Base-by-base conservation (phyloP, 176 grass and related monocot species). In the Cocos nucifera region DNA sequence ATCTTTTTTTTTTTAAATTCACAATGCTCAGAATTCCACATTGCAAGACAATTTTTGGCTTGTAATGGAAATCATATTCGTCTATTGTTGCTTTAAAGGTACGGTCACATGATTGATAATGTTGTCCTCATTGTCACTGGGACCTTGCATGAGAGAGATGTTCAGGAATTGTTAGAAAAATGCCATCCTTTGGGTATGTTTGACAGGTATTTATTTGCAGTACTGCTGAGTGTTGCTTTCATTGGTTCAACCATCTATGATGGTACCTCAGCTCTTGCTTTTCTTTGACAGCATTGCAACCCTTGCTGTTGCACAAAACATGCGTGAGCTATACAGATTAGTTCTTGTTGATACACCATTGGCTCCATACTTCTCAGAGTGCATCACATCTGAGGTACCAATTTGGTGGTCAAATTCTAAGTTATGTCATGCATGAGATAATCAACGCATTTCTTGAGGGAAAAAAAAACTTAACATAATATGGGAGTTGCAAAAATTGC, bases 141-240 rank as follows among this genome's bases (percentile, higher is more conserved):
- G n/a, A 86, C 93, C 49, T 83, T 98, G 67, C 93, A 98, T 65
- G 93, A 98, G 82, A 89, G 93, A 86, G 87, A 98, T 69, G 93
- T 92, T 68, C 89, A 92, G 26, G 93, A 98, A 60, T 70, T 92
- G 51, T 73, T 98, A 69, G 93, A 92, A 80, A 98, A 98, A 83
- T 98, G 87, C 52, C 93, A 98, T 57, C 93, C 88, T 55, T 79
- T 98, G 75, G 93, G 93, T 69, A 98, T 98, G 93, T 98, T 98
- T 89, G 93, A 92, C 71, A 98, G 93, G 93, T 98, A 92, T 58
- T 61, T 18, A 58, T 54, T 3, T 66, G 51, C 26, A 35, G 9
- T 22, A 10, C 8, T 63, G 20, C 32, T 35, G 32, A 35, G 32
- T 35, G 1, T 35, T 35, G 5, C 30, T 35, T 35, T 35, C 8